phyloP scores from a whole-genome alignment of 2,329 filamentous ascomycete species.

The Epichloe sp. region DNA sequence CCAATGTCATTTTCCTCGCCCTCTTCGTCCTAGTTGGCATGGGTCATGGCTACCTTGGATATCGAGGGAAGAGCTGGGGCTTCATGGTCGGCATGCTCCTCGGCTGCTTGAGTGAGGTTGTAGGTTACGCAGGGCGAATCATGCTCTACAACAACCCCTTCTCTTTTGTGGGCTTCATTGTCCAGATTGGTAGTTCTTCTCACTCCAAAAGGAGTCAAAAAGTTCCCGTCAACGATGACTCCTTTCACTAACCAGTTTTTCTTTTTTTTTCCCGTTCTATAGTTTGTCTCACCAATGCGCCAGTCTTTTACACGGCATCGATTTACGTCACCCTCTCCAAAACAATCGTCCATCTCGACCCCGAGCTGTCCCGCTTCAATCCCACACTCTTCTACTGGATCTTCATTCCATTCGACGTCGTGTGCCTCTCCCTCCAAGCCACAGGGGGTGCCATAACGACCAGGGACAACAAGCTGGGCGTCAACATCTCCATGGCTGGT shows the following conservation, averaged over 20 bases:
- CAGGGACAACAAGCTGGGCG: conserved; percentile 23
- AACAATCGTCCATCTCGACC: conserved; percentile 26
- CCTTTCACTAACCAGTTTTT: neutral
- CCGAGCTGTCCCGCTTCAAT: conserved; percentile 28
- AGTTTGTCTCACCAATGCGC: conserved; percentile 42
- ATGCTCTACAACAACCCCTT: conserved; percentile 46
- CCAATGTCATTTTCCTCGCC: conserved; percentile 38
- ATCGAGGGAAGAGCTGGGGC: conserved; percentile 33
- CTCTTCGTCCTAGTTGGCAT: conserved; percentile 32
- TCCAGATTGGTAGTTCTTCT: conserved; percentile 42
- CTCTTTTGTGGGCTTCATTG: conserved; percentile 44
- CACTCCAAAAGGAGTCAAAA: neutral
- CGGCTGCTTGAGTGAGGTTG: conserved; percentile 43
- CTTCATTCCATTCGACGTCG: conserved; percentile 41
- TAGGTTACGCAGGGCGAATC: conserved; percentile 50
- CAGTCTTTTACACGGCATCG: conserved; percentile 41
- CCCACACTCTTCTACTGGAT: conserved; percentile 31
- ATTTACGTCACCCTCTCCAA: conserved; percentile 50
- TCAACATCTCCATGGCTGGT: conserved; percentile 33
- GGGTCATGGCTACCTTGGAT: conserved; percentile 31
- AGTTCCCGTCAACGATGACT: too few species aligned
- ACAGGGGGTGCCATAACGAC: conserved; percentile 43
- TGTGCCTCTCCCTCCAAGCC: conserved; percentile 45
- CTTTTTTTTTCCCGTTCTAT: neutral
- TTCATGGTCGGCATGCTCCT: conserved; percentile 39